Evolutionary conservation across 345 rosid genomes (phyloP).

Genomic region (Eucalyptus sp.): DNA sequence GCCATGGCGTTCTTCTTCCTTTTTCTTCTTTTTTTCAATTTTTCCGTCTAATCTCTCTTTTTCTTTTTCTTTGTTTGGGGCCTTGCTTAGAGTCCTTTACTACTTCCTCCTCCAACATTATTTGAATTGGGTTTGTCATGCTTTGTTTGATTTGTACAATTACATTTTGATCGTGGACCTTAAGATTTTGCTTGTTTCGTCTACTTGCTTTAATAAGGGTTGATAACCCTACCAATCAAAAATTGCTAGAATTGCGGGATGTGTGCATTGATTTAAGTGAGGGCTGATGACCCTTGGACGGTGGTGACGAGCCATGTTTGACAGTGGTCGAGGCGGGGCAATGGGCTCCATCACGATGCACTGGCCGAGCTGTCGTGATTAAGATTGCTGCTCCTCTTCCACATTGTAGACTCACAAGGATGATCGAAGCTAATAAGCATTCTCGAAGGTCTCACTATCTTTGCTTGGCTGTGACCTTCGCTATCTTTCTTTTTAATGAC

Average conservation of each 20-base stretch:
- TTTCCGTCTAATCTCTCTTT: background rate
- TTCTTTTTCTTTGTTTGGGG: background rate
- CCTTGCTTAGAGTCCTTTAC: background rate
- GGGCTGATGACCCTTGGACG: background rate
- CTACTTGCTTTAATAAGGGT: background rate
- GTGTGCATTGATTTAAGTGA: background rate
- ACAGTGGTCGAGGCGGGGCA: rapidly evolving
- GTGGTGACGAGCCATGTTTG: background rate
- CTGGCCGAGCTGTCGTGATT: too few relatives aligned
- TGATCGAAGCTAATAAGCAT: too few relatives aligned
- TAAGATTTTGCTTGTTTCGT: background rate
- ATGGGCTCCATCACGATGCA: background rate
- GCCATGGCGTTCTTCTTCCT: background rate
- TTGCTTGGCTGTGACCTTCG: too few relatives aligned
- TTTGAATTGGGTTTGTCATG: background rate
- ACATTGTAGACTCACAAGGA: background rate
- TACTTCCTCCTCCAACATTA: background rate
- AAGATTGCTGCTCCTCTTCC: background rate
- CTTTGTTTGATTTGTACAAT: background rate
- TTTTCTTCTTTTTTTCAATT: background rate
- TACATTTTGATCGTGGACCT: background rate
- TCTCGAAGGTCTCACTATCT: too few relatives aligned
- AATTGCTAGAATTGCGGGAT: background rate
- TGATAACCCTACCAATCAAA: too few relatives aligned
- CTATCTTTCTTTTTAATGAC: background rate